Evolutionary conservation across 225 moss, liverwort and hornwort species (phyloP).

Genomic region (Polytrichum commune): DNA sequence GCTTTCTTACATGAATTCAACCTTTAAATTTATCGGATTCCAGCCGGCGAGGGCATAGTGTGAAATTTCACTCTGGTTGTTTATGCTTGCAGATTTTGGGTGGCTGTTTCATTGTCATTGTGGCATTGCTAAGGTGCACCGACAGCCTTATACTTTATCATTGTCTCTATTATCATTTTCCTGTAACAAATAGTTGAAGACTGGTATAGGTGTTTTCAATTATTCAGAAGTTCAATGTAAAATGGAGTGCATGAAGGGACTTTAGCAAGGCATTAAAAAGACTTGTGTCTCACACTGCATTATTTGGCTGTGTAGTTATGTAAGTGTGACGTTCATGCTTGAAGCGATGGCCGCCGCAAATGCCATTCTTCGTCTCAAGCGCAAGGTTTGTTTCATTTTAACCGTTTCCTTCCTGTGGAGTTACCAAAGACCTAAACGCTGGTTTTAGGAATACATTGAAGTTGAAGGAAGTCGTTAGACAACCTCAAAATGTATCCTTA

Average conservation of each 20-base stretch:
- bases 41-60: too few species aligned
- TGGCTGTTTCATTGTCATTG: constrained; percentile 76
- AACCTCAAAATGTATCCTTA: not conserved
- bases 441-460: too few species aligned
- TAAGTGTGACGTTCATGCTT: constrained; percentile 86
- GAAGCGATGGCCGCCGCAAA: constrained; percentile 97
- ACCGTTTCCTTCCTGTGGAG: not conserved
- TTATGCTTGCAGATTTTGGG: constrained; percentile 74
- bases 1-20: too few species aligned
- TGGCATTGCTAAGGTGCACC: constrained; percentile 74
- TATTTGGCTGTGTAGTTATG: constrained; percentile 62
- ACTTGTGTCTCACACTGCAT: not conserved
- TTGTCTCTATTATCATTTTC: too few species aligned
- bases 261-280: too few species aligned
- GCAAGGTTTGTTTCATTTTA: constrained; percentile 41
- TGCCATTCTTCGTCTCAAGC: constrained; percentile 69
- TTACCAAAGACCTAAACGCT: not conserved
- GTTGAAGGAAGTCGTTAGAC: not conserved
- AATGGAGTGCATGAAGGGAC: too few species aligned
- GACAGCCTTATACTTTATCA: not conserved
- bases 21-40: too few species aligned
- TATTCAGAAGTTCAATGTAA: too few species aligned
- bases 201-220: too few species aligned
- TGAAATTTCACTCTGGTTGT: not conserved
- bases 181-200: too few species aligned